Evolutionary conservation across 2,329 filamentous ascomycete species (phyloP), one percentile per base, ranked within the genome.

Genomic region (Gyromitra esculenta): DNA sequence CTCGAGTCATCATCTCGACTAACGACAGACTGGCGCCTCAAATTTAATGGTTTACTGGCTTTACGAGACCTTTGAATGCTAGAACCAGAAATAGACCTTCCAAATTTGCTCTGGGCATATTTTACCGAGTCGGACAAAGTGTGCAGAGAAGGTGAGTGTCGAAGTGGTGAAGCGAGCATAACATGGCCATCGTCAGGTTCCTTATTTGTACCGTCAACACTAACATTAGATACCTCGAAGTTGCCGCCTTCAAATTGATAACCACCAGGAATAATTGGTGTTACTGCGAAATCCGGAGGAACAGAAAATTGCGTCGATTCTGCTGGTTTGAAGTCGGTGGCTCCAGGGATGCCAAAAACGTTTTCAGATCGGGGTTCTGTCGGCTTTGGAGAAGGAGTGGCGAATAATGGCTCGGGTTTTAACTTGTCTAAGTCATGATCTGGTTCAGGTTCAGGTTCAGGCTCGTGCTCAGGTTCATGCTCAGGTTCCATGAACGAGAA

Each of bases 51-150:
- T 21, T 73, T 72, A 65, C 72, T 78, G 13, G 78, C 78, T 41
- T 65, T 78, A 11, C 78, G 78, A 48, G 78, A 79, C 21, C 78
- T 75, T 45, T 76, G 76, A 50, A 79, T 73, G 39, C 73, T 79
- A 2, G 77, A 78, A 37, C 67, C 59, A 60, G 72, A 75, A 59
- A 71, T 52, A 59, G 72, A 75, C 31, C 72, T 59, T 43, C 57
- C 59, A 18, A 66, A 72, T 54, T 72, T 67, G 37, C 62, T 74
- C 25, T 63, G 70, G 7, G 67, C 52, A 56, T 48, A 50, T 54
- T 39, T 67, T 48, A 57, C 74, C 5, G 64, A 67, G 48, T 75
- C 77, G 3, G 67, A 68, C 18, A 79, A 56, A 15, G 78, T 77
- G 69, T 79, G 78, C n/a, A 79, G 45, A 31, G 78, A 79, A 15